Evolutionary conservation across 306 rosid genomes (phyloP), one percentile per base, ranked within the genome.

Genomic region (Malus domestica): DNA sequence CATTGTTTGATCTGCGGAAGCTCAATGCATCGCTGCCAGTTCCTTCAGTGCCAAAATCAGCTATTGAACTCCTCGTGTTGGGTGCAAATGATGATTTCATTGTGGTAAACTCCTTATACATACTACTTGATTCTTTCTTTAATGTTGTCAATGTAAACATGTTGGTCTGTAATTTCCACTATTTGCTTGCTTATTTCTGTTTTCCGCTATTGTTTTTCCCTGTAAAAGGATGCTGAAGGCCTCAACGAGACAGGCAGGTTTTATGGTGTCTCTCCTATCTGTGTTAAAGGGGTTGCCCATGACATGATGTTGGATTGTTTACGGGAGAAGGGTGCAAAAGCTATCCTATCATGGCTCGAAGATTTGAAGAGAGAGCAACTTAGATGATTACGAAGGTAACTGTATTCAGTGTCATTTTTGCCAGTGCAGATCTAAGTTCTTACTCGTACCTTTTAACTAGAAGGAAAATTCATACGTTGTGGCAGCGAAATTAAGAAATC

Each of bases 11-110:
- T 83, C 87, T 93, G 67, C 86, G 88, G 79, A 93, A 91, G 86
- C 84, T 93, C 87, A 93, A 91, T 80, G 93, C 96, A 67, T 84
- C 93, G 5, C 98, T 93, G 75, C 98, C 98, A 4, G 97, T 93
- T 55, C 88, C 98, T 84, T 84, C 89, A 3, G 83, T 75, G 40
- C 82, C 92, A 66, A 79, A 88, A 55, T 62, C 77, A 49, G 82
- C 89, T 74, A 70, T 88, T 61, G 85, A 93, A 27, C 76, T 91
- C 76, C 92, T 93, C 68, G 92, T 91, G 51, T 63, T 91, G 85
- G 98, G 97, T 70, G 95, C 93, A 81, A 85, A 58, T 11, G 87
- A 93, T 76, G 98, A 93, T 79, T 90, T 93, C 88, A 93, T 93
- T 32, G 92, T 89, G 93, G 98, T 93, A 90, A 82, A 66, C 65